These are phyloP conservation scores for Tuber brumale DNA, from an alignment of 495 filamentous ascomycete genomes.

Conservation along the genomic window DNA sequence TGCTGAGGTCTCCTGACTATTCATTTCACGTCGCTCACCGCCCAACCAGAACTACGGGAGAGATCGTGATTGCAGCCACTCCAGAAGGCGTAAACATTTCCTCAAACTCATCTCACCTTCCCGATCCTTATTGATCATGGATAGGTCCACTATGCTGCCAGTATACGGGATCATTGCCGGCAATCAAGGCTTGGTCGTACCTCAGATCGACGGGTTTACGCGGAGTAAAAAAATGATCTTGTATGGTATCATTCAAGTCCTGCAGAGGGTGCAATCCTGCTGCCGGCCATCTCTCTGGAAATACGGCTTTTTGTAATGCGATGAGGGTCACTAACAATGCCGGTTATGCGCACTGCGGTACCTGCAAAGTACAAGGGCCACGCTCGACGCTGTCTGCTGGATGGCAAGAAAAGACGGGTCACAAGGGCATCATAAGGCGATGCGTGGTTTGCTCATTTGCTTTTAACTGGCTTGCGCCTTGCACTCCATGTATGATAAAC, in stretches of 20 bases:
- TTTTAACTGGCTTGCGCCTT: background rate
- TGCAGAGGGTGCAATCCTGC: background rate
- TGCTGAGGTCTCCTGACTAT: background rate
- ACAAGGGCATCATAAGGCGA: background rate
- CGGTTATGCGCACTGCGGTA: background rate
- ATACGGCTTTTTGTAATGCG: background rate
- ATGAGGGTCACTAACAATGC: background rate
- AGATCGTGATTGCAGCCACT: background rate
- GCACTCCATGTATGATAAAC: background rate
- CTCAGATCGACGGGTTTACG: background rate
- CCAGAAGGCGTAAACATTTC: background rate
- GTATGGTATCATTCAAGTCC: background rate
- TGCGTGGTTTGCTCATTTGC: background rate
- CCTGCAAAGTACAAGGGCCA: background rate
- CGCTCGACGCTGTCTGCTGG: background rate
- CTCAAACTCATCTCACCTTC: background rate
- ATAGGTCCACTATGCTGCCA: background rate
- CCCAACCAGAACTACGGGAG: background rate
- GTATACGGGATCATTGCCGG: background rate
- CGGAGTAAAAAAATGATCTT: background rate
- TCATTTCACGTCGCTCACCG: background rate
- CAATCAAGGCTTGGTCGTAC: background rate
- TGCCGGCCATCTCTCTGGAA: background rate
- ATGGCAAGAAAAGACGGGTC: background rate
- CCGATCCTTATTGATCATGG: background rate